Evolutionary conservation across 2,329 filamentous ascomycete species (phyloP).

Genomic region (Juglanconis oblonga): DNA sequence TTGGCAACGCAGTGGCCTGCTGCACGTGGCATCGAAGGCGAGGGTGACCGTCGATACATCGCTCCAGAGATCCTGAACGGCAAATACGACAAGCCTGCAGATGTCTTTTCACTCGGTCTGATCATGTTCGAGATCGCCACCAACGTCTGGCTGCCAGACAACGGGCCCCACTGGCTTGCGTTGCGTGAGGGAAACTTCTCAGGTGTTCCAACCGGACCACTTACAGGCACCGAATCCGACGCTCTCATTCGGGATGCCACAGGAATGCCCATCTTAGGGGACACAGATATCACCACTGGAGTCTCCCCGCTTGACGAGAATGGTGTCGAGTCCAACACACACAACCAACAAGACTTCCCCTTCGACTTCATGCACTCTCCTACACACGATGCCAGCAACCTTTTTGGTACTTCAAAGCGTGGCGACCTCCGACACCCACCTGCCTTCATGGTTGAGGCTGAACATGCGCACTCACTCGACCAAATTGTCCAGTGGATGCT

Average conservation of each 20-base stretch:
- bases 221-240: conserved; percentile 76
- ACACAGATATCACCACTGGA: conserved; percentile 17
- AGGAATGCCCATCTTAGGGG: conserved; percentile 59
- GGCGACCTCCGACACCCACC: conserved; percentile 63
- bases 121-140: conserved; percentile 93
- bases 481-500: conserved; percentile 87
- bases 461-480: conserved; percentile 74
- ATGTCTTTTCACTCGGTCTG: conserved; percentile 90
- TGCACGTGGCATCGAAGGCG: conserved; percentile 73
- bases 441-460: conserved; percentile 79
- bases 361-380: conserved; percentile 23
- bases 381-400: conserved; percentile 35
- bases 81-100: conserved; percentile 83
- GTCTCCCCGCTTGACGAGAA: conserved; percentile 12
- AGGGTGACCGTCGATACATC: conserved; percentile 96
- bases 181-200: conserved; percentile 86
- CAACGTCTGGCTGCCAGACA: conserved; percentile 91
- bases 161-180: conserved; percentile 86
- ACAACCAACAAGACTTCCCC: conserved; percentile 17
- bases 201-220: conserved; percentile 68
- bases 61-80: conserved; percentile 88
- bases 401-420: conserved; percentile 47
- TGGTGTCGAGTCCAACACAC: conserved; percentile 2
- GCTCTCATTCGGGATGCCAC: conserved; percentile 71
- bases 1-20: conserved; percentile 78